These are phyloP conservation scores for Mycena latifolia DNA, from an alignment of 768 basidiomycete species.

Conservation along the genomic window DNA sequence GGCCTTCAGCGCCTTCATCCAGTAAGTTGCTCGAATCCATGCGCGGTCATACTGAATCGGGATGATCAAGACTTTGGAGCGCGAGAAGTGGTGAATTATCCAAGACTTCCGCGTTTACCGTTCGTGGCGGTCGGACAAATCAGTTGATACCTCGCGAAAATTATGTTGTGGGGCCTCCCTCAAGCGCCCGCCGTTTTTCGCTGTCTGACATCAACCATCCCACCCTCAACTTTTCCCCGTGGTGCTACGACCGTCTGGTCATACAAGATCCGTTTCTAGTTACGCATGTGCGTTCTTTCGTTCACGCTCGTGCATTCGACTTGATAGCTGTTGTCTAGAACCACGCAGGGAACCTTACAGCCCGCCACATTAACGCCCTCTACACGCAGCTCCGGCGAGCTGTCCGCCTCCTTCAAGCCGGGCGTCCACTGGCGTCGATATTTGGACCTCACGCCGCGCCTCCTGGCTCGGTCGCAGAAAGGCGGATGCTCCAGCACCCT, in stretches of 20 bases:
- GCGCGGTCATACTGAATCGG: too few species aligned
- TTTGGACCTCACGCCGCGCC: background rate
- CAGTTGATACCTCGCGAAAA: conserved; percentile 3
- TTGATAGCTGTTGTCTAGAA: conserved; percentile 3
- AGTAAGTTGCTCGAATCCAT: too few species aligned
- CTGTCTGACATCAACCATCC: background rate
- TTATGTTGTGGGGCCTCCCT: background rate
- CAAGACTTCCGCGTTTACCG: conserved; percentile 11
- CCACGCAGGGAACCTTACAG: conserved; percentile 7
- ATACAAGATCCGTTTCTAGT: conserved; percentile 24
- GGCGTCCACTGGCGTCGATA: background rate
- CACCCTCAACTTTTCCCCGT: background rate
- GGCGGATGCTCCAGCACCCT: background rate
- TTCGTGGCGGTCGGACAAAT: conserved; percentile 6
- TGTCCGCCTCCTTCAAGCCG: background rate
- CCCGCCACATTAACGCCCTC: background rate
- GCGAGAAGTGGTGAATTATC: too few species aligned
- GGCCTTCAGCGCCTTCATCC: too few species aligned
- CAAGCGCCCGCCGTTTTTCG: background rate
- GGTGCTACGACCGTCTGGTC: conserved; percentile 10
- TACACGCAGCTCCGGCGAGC: background rate
- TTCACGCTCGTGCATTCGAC: background rate
- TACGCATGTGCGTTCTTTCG: conserved; percentile 4
- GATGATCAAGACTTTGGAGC: too few species aligned
- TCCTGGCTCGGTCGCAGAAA: conserved; percentile 7